phyloP scores from a whole-genome alignment of 2,329 filamentous ascomycete species.

The Verticillium isaacii region DNA sequence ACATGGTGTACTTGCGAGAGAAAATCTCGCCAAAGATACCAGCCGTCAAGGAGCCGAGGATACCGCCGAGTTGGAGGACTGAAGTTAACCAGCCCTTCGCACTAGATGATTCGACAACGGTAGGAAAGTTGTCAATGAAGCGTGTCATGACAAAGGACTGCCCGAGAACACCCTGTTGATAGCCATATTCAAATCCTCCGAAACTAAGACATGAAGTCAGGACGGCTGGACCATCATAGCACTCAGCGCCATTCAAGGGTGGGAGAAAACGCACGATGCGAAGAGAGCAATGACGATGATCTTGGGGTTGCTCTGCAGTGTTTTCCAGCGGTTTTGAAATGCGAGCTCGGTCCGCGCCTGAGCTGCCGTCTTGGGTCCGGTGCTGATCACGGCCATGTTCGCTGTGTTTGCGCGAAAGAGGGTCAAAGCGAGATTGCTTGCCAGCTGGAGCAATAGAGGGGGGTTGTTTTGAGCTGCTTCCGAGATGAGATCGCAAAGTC shows the following conservation, averaged over 20 bases:
- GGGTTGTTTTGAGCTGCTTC: neutral
- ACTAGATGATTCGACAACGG: constrained; percentile 37
- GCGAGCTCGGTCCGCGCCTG: neutral
- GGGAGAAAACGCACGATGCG: constrained; percentile 22
- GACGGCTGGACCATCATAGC: constrained; percentile 5
- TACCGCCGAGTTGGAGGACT: constrained; percentile 43
- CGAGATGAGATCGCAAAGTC: neutral
- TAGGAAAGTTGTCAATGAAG: constrained; percentile 44
- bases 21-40: constrained; percentile 45
- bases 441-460: neutral
- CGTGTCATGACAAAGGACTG: constrained; percentile 48
- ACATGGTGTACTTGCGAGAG: constrained; percentile 48
- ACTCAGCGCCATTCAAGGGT: neutral
- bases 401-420: neutral
- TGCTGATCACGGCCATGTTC: neutral
- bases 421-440: neutral
- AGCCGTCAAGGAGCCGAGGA: constrained; percentile 40
- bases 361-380: neutral
- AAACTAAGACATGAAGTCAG: constrained; percentile 24
- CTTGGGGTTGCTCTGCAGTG: constrained; percentile 26
- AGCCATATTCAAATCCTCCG: constrained; percentile 47
- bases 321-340: constrained; percentile 15
- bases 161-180: constrained; percentile 50
- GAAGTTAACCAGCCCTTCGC: constrained; percentile 48
- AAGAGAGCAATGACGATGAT: constrained; percentile 30